Evolutionary conservation across 148 eudicot species (phyloP), one percentile per base, ranked within the genome.

Genomic region (Gaultheria prostrata): DNA sequence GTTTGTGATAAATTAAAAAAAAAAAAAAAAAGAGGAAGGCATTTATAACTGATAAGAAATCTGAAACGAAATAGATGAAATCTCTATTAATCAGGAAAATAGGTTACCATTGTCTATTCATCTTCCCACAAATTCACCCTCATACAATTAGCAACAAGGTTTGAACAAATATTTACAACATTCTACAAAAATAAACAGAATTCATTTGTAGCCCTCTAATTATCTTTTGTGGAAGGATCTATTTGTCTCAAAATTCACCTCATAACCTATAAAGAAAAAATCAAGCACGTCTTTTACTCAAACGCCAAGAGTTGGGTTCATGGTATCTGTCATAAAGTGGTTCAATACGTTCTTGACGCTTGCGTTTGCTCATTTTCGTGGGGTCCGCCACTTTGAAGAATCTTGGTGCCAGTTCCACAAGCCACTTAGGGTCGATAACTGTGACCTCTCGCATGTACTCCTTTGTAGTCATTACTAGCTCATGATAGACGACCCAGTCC

Each of bases 371-470:
- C 94, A 94, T 89, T 86, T 94, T 93, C 35, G 96, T 94, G 1
- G 98, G 97, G 84, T 97, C 99, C 14, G 98, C 84, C 53, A 89
- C 93, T 82, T 97, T 97, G 85, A 97, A 97, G 88, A 94, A 97
- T 76, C 98, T 91, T 7, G 97, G 98, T 6, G 99, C 98, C 26
- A 59, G 67, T 12, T 59, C 67, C 28, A 59, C 67, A 2, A 59
- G 67, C 67, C 67, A 59, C 3, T 95, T 95, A 8, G 98, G 97
- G 76, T 93, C 97, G 35, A 97, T 80, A 0, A 91, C 97, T 1
- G 95, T 89, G 6, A 92, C 97, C 88, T 97, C 99, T n/a, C 99
- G 89, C 99, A 97, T 94, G 65, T 97, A 94, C 77, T 97, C 99
- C 77, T 97, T 97, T 5, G 99, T 94, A 0, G 99, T 97, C 99